These are phyloP conservation scores for Chytriomyces sp. DNA, from an alignment of 192 early-diverging fungal genomes.

Conservation along the genomic window DNA sequence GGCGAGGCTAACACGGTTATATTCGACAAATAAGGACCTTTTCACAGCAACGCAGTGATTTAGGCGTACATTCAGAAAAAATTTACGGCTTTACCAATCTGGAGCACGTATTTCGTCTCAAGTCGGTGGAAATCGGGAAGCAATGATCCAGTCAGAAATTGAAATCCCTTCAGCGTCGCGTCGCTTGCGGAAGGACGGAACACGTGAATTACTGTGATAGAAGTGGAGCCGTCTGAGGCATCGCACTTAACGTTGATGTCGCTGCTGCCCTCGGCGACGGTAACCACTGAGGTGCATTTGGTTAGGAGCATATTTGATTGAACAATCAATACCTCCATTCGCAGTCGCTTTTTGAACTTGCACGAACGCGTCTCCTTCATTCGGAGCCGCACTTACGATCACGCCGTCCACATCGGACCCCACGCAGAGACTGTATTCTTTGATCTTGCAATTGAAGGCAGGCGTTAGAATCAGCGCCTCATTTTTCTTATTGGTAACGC, in stretches of 20 bases:
- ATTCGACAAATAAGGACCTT: neutral
- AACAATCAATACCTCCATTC: slow-evolving; percentile 31
- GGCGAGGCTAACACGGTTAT: neutral
- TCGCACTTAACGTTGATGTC: slow-evolving; percentile 50
- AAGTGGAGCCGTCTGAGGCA: slow-evolving; percentile 46
- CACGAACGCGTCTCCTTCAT: slow-evolving; percentile 47
- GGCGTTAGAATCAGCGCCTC: slow-evolving; percentile 28
- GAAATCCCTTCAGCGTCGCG: slow-evolving; percentile 34
- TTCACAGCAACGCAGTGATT: neutral
- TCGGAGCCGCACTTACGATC: slow-evolving; percentile 34
- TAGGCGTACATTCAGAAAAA: neutral
- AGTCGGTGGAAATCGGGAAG: slow-evolving; percentile 43
- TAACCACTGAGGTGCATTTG: slow-evolving; percentile 16
- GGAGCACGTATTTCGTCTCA: slow-evolving; percentile 40
- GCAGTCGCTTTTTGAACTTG: slow-evolving; percentile 44
- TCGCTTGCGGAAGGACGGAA: slow-evolving; percentile 44
- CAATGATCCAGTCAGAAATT: slow-evolving; percentile 32
- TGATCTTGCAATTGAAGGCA: slow-evolving; percentile 29
- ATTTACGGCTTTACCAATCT: slow-evolving; percentile 18
- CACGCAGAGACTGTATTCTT: slow-evolving; percentile 32
- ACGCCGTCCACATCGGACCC: slow-evolving; percentile 38
- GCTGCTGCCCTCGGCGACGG: slow-evolving; percentile 34
- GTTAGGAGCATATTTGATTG: neutral
- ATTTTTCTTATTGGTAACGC: slow-evolving; percentile 15
- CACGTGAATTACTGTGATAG: slow-evolving; percentile 36